Evolutionary conservation across 768 basidiomycete species (phyloP), one percentile per base, ranked within the genome.

Genomic region (Holtermannia corniformis): DNA sequence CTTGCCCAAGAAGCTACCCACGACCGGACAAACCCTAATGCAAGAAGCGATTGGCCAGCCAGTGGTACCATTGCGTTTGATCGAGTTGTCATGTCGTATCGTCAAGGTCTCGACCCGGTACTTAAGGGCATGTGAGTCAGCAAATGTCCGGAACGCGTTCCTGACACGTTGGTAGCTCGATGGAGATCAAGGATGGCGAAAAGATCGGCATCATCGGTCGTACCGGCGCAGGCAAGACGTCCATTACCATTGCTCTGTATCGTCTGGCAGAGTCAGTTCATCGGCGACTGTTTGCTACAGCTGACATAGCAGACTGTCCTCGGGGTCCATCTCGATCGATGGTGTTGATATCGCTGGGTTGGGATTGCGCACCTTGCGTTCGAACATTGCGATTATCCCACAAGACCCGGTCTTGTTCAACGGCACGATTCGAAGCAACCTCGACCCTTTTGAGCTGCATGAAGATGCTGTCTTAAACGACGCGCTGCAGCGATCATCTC

Each of bases 151-250:
- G 13, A 20, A 21, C 23, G 24, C 21, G 14, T 26, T 13, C 46
- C 37, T 20, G 11, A 27, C 20, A 47, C 32, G 20, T 41, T 20
- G 45, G 37, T 40, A 59, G 62, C 24, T 80, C 78, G 13, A 80
- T 93, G 79, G 73, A 74, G 23, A 75, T 93, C 28, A 61, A 72
- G 0, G 78, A 79, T 0, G 88, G 87, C 3, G 90, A 93, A 73
- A 91, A 92, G 74, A 81, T 95, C 56, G 92, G 91, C n/a, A 84
- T 93, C 48, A 83, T 93, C 45, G 89, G 89, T 41, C 65, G 81
- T 5, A 90, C 88, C 16, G 88, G 88, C 23, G 88, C 88, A 0
- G 89, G 88, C 32, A 88, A 93, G 72, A 86, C 84, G 22, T 85
- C 84, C 1, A 83, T 95, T 51, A 86, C 92, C 81, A 82, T 83